Evolutionary conservation across 2,329 filamentous ascomycete species (phyloP).

Genomic region (Nothopassalora personata): DNA sequence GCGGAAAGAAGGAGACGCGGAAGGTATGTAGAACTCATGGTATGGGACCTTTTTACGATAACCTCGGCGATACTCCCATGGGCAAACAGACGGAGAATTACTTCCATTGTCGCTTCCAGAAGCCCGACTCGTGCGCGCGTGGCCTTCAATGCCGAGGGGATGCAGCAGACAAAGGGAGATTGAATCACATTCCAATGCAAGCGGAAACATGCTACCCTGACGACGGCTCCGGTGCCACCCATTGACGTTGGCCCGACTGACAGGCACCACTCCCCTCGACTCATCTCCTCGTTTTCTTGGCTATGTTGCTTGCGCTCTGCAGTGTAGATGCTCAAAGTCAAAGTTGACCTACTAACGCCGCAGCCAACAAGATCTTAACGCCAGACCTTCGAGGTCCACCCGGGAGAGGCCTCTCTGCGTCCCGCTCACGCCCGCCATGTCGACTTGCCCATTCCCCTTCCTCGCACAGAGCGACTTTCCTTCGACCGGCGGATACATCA

Average conservation of each 20-base stretch:
- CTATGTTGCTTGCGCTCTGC: too few species aligned
- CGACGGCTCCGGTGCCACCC: conserved; percentile 7
- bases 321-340: background rate
- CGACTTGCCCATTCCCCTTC: background rate
- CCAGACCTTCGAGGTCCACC: too few species aligned
- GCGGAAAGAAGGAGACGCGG: background rate
- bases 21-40: background rate
- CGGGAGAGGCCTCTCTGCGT: background rate
- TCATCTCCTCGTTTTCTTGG: too few species aligned
- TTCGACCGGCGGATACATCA: conserved; percentile 19
- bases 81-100: background rate
- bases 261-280: background rate
- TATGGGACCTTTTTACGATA: background rate
- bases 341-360: background rate
- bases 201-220: background rate
- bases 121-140: background rate
- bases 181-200: conserved; percentile 10
- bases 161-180: background rate
- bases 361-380: too few species aligned
- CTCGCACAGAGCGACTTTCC: background rate
- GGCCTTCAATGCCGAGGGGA: background rate
- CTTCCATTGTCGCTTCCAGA: conserved; percentile 1
- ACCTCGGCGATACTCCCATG: too few species aligned
- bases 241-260: too few species aligned
- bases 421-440: background rate